Evolutionary conservation across 176 grass and related monocot species (phyloP), one percentile per base, ranked within the genome.

Genomic region (Melocanna baccifera): DNA sequence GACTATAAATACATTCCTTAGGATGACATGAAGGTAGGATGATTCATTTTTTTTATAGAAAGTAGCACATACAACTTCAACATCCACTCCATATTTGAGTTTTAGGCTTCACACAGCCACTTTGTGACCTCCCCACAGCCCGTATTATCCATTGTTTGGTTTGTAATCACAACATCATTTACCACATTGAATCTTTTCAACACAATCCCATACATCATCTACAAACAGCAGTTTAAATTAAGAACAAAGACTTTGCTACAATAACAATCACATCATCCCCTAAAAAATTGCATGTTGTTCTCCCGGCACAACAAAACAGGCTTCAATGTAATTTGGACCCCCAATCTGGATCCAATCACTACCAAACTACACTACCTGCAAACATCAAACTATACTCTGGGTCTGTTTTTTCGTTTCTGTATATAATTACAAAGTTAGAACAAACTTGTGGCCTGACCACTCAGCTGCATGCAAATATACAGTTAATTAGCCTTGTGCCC

Each of bases 401-500:
- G 4, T 42, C 9, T 84, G 65, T 56, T 74, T 83, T 83, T 42
- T 26, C 69, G 51, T 62, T 12, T 74, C 61, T 79, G 80, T 90
- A 64, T 87, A 47, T 62, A 84, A 80, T 79, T 84, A 87, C 84
- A 84, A 91, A 39, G 75, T 84, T 80, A 69, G 62, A 84, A 74
- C 25, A 84, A 80, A 80, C 62, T 20, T 62, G 80, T 75, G 50
- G 80, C 69, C 61, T 87, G 51, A 83, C 75, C 85, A 91, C 89
- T 87, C 81, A 76, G 89, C 75, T 87, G 62, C 80, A 69, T 63
- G 75, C 81, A 87, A 86, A 84, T 84, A 69, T 91, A 91, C 85
- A 91, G 41, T 91, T 87, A 83, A 26, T 59, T 84, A 87, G 89
- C 75, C 61, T 63, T 84, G 89, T 87, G 75, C 62, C 67, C 76